Evolutionary conservation across 2,329 filamentous ascomycete species (phyloP).

Genomic region (Venturiaceae sp.): DNA sequence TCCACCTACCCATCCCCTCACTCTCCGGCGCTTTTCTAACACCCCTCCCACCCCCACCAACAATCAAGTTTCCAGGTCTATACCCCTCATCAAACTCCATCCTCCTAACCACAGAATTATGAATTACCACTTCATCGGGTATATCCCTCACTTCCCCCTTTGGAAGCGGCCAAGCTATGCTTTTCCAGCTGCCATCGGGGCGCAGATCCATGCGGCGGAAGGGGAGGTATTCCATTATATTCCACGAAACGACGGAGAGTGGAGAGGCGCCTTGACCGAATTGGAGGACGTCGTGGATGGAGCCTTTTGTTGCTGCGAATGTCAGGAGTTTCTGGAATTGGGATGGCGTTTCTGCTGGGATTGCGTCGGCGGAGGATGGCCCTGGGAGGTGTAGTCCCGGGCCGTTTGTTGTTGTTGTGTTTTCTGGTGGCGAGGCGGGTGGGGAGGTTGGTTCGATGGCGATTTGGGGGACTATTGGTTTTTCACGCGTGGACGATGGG

Average conservation of each 20-base stretch:
- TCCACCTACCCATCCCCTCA: conserved; percentile 64
- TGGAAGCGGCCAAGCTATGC: conserved; percentile 71
- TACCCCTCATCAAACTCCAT: conserved; percentile 57
- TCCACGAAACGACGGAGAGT: conserved; percentile 57
- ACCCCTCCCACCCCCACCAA: conserved; percentile 69
- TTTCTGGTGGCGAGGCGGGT: background rate
- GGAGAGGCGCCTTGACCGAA: conserved; percentile 50
- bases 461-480: background rate
- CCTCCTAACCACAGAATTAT: conserved; percentile 63
- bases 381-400: conserved; percentile 15
- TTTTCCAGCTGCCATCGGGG: conserved; percentile 63
- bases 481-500: background rate
- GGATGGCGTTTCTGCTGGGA: conserved; percentile 9
- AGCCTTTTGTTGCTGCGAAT: conserved; percentile 40
- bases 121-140: conserved; percentile 58
- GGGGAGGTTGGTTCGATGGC: background rate
- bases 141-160: conserved; percentile 71
- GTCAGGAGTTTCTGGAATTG: conserved; percentile 50
- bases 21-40: conserved; percentile 49
- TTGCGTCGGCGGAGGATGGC: conserved; percentile 2
- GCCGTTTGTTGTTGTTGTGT: background rate
- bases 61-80: conserved; percentile 68
- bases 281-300: conserved; percentile 62
- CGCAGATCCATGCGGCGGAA: conserved; percentile 74
- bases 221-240: conserved; percentile 71